Evolutionary conservation across 139 green algal genomes (phyloP).

Genomic region (Coccomyxa sp.): DNA sequence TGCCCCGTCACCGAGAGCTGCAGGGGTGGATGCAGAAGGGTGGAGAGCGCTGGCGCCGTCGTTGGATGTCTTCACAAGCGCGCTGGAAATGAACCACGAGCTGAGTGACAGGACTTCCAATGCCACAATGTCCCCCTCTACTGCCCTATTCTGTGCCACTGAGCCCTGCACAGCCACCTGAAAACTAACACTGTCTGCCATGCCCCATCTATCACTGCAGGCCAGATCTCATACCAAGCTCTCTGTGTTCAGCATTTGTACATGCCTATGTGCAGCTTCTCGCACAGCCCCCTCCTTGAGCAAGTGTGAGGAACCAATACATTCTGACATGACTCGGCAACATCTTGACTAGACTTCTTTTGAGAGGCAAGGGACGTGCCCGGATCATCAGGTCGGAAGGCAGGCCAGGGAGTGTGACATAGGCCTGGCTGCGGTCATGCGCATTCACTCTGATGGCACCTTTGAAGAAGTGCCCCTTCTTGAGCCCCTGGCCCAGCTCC

Average conservation of each 20-base stretch:
- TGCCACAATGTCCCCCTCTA: conserved; percentile 84
- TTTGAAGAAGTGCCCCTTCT: conserved; percentile 22
- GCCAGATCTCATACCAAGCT: too few species aligned
- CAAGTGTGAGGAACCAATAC: neutral
- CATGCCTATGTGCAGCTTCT: neutral
- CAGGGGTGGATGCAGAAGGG: neutral
- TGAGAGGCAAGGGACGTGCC: conserved; percentile 1
- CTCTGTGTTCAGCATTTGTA: neutral
- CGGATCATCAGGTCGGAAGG: conserved; percentile 59
- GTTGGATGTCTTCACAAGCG: too few species aligned
- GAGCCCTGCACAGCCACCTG: conserved; percentile 12
- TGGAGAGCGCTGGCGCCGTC: neutral
- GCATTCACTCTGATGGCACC: conserved; percentile 26
- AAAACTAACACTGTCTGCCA: neutral
- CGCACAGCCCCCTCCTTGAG: neutral
- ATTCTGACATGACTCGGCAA: neutral
- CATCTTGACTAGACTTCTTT: too few species aligned
- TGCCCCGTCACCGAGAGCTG: too few species aligned
- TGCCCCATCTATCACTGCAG: neutral
- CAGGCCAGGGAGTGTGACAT: conserved; percentile 54
- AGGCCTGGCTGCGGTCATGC: conserved; percentile 48
- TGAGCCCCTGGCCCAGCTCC: conserved; percentile 26
- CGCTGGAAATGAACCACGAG: conserved; percentile 32
- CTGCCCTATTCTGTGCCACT: conserved; percentile 50
- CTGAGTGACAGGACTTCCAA: conserved; percentile 50